Base-by-base conservation (phyloP, 2,329 filamentous ascomycete species). In the Talaromyces pinophilus region DNA sequence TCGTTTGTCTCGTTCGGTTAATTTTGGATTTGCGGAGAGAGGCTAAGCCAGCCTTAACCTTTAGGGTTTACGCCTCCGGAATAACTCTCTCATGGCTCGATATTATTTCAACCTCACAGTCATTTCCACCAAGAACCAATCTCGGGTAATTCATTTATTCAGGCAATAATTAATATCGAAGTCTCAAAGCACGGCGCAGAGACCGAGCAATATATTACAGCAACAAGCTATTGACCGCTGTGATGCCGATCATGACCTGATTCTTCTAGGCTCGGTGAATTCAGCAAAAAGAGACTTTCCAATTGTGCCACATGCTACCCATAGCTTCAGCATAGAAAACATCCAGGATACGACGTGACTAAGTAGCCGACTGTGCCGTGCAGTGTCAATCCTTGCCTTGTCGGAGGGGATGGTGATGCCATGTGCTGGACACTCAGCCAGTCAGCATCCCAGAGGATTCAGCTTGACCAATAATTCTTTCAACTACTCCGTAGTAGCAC, bases 1-100 rank as follows among this genome's bases (percentile, higher is more conserved):
- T 48, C 52, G 25, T 44, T 64, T n/a, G 48, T 13, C 63, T 48
- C 54, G 33, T 54, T 65, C 64, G 46, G 57, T 59, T 60, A 60
- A 60, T n/a, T 60, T 28, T 46, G 6, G 13, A 25, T 22, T 46
- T 60, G 57, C 57, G 40, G 40, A 60, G 57, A 33, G 7, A 60
- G 19, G 15, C 38, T 60, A 44, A 13, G 4, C 33, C 17, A 33
- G 25, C 28, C 28, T 28, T 54, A 40, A 40, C 6, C 54, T 38
- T 38, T 38, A 10, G n/a, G 52, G 52, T 17, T 35, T 55, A n/a
- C 30, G 52, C 52, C 52, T 2, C 52, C 52, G 28, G 52, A 38
- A 55, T 38, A 57, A 38, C 30, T 57, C 10, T n/a, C 2, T n/a
- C 25, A 50, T 50, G 25, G 0, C 17, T 55, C 28, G 28, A 33